Percentiles rank a stretch among this genome's conserved stretches.
Conservation (phyloP, 2,329 filamentous ascomycete species). For the Cordyceps sp. region DNA sequence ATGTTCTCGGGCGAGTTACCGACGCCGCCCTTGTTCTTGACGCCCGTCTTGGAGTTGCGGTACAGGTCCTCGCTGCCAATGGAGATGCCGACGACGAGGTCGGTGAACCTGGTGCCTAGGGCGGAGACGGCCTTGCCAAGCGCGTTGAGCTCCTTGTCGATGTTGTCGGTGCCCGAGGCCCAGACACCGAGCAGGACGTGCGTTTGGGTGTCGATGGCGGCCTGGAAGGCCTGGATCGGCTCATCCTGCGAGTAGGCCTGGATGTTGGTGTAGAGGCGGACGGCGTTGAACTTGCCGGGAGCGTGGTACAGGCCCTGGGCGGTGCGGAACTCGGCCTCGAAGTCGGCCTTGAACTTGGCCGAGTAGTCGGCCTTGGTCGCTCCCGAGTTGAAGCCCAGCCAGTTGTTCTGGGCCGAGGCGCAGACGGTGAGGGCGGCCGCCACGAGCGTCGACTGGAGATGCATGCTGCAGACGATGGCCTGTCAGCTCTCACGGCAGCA, state of each 20-base stretch:
- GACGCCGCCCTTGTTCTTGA: slow-evolving; percentile 42
- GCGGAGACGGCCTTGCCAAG: slow-evolving; percentile 36
- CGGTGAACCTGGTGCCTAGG: slow-evolving; percentile 32
- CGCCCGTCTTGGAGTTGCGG: slow-evolving; percentile 42
- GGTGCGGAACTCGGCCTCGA: slow-evolving; percentile 25
- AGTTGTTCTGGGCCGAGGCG: slow-evolving; percentile 24
- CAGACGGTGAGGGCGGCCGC: slow-evolving; percentile 22
- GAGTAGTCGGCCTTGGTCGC: slow-evolving; percentile 26
- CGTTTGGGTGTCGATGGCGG: slow-evolving; percentile 43
- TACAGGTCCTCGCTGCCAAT: slow-evolving; percentile 55
- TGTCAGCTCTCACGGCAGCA: too few species aligned
- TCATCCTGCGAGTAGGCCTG: slow-evolving; percentile 51
- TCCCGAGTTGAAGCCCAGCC: slow-evolving; percentile 37
- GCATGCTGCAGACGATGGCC: slow-evolving; percentile 16
- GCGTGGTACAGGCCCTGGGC: slow-evolving; percentile 18
- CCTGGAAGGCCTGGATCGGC: slow-evolving; percentile 67
- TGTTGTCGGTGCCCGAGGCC: slow-evolving; percentile 37
- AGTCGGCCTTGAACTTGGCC: slow-evolving; percentile 36
- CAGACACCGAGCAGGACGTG: slow-evolving; percentile 49
- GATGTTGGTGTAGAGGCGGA: slow-evolving; percentile 53
- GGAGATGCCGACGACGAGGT: slow-evolving; percentile 46
- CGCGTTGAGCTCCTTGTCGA: slow-evolving; percentile 42
- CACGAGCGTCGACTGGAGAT: slow-evolving; percentile 19
- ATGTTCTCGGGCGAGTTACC: slow-evolving; percentile 43
- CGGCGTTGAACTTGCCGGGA: slow-evolving; percentile 38